Evolutionary conservation across 2,329 filamentous ascomycete species (phyloP).

Genomic region (Zymoseptoria passerinii): DNA sequence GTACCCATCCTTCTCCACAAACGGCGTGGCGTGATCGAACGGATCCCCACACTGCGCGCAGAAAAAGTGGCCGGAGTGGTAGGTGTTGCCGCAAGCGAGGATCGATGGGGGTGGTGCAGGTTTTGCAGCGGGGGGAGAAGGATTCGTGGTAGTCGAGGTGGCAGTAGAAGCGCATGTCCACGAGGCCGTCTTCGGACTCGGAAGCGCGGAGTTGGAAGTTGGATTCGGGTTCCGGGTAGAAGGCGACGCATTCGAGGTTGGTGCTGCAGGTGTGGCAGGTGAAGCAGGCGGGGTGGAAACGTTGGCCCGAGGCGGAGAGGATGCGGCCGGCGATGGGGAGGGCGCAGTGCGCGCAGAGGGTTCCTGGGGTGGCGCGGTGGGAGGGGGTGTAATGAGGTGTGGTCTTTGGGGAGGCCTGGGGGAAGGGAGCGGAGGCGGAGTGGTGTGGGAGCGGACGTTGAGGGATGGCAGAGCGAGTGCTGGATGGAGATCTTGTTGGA

Average conservation of each 20-base stretch:
- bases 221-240: conserved; percentile 80
- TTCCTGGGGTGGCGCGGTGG: conserved; percentile 42
- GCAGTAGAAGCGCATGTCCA: conserved; percentile 84
- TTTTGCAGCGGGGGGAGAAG: conserved; percentile 87
- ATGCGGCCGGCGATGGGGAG: conserved; percentile 84
- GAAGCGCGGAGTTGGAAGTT: conserved; percentile 46
- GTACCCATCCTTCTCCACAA: conserved; percentile 95
- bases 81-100: conserved; percentile 87
- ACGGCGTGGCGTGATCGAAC: conserved; percentile 58
- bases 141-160: conserved; percentile 98
- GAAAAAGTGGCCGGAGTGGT: conserved; percentile 97
- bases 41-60: conserved; percentile 94
- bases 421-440: conserved; percentile 25
- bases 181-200: conserved; percentile 46
- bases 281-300: conserved; percentile 93
- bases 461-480: conserved; percentile 44
- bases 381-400: conserved; percentile 40
- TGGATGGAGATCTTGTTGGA: conserved; percentile 1
- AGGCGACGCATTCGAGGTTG: conserved; percentile 85
- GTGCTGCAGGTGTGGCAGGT: conserved; percentile 80
- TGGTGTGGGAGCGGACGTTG: conserved; percentile 32
- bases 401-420: conserved; percentile 22
- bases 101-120: conserved; percentile 94
- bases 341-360: conserved; percentile 75
- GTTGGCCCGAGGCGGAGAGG: conserved; percentile 69